Base-by-base conservation (phyloP, 768 basidiomycete species). In the Termitomyces sp. region DNA sequence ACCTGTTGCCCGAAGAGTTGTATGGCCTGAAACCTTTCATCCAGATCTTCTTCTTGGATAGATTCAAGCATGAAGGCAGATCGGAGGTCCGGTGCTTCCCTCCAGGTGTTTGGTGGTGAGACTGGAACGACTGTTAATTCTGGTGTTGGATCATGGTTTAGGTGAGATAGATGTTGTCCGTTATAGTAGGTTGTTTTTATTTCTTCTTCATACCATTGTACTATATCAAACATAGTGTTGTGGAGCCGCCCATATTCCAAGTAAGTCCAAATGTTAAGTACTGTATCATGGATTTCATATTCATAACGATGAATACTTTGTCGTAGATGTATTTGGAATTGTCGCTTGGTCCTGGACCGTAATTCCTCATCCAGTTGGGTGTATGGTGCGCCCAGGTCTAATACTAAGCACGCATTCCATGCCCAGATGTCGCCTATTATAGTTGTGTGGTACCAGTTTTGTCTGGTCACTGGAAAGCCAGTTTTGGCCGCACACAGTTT, bases 331-430 rank as follows among this genome's bases (percentile, higher is more conserved):
- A 47, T 29, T 0, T 2, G 1, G 9, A 47, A 47, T 2, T 9
- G 28, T 3, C 0, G 3, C 9, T 10, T 28, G 0, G 3, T 9
- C 8, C 2, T n/a, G 2, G 28, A 7, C 3, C 4, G 1, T 0
- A n/a, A n/a, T n/a, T n/a, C 3, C 6, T 29, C 18, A 5, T 16
- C 15, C 0, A 0, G 18, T 2, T 4, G 0, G 0, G 28, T 10
- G 18, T 47, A 47, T 2, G 4, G 46, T 0, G 13, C 28, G 2
- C 28, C 28, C 1, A 47, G 46, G 3, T 47, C 46, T 0, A 47
- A 18, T 2, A 47, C 46, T 4, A 18, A 3, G 46, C 8, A n/a
- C 0, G 18, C 18, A 9, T 47, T 47, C 18, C 28, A 47, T 0
- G 46, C 46, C 18, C 16, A 47, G 0, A 9, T 4, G 5, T 47